A percentile compares a stretch with the other conserved stretches of the same genome.
Conservation (phyloP, 371 early-diverging fungal species). For the Coemansia sp. region DNA sequence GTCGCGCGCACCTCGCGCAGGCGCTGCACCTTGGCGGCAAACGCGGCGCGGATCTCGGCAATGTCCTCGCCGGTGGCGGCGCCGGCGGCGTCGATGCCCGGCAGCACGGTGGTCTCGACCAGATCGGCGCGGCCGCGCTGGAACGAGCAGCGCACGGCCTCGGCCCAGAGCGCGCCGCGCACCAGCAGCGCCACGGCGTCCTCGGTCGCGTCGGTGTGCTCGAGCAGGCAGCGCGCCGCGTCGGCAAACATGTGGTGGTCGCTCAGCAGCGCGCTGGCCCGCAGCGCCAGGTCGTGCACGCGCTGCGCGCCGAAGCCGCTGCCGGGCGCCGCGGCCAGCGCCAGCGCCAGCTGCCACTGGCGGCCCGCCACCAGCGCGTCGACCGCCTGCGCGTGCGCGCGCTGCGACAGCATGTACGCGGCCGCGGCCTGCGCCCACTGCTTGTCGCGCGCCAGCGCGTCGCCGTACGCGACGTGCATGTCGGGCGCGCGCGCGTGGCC, state of each 20-base stretch:
- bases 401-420: slow-evolving; percentile 66
- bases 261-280: slow-evolving; percentile 28
- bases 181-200: slow-evolving; percentile 46
- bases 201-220: slow-evolving; percentile 50
- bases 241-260: slow-evolving; percentile 39
- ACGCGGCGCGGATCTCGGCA: slow-evolving; percentile 68
- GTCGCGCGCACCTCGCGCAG: slow-evolving; percentile 47
- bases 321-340: slow-evolving; percentile 55
- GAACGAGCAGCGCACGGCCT: slow-evolving; percentile 50
- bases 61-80: slow-evolving; percentile 69
- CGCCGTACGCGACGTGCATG: slow-evolving; percentile 66
- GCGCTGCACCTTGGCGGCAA: slow-evolving; percentile 58
- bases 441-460: slow-evolving; percentile 57
- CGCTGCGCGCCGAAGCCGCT: slow-evolving; percentile 6
- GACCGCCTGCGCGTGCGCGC: slow-evolving; percentile 61
- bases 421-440: slow-evolving; percentile 72
- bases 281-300: slow-evolving; percentile 37
- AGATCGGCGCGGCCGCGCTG: slow-evolving; percentile 63
- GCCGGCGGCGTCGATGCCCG: slow-evolving; percentile 68
- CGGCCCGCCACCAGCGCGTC: slow-evolving; percentile 67
- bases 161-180: slow-evolving; percentile 47
- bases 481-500: slow-evolving; percentile 45
- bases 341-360: slow-evolving; percentile 70
- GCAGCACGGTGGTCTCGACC: slow-evolving; percentile 72
- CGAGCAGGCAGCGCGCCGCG: slow-evolving; percentile 49